Evolutionary conservation across 371 early-diverging fungal genomes (phyloP), one percentile per base, ranked within the genome.

Genomic region (Gilbertella persicaria): DNA sequence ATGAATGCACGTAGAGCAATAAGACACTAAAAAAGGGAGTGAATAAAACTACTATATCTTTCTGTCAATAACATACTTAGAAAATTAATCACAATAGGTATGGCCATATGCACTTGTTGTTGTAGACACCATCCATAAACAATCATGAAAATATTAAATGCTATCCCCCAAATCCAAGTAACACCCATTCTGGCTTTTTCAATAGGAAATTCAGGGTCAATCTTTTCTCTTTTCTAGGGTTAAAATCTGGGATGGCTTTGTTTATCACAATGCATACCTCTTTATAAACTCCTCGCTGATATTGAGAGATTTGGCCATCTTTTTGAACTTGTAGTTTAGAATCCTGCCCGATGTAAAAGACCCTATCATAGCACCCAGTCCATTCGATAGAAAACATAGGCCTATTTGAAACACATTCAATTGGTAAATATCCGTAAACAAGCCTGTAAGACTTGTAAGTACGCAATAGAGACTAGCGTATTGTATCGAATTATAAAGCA

Each of bases 41-140:
- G n/a, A n/a, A n/a, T n/a, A n/a, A n/a, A n/a, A n/a, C n/a, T n/a
- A n/a, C n/a, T n/a, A n/a, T n/a, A n/a, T n/a, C n/a, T n/a, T n/a
- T n/a, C n/a, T n/a, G n/a, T n/a, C n/a, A n/a, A n/a, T n/a, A n/a
- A 46, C 63, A 58, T 70, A 75, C 75, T 44, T 14, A 67, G 19
- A 46, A 67, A 64, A n/a, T 68, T 66, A 6, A 75, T 38, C 1
- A 47, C 24, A 9, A 75, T 53, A 4, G 67, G 46, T 14, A 63
- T 50, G 5, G 66, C 62, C 5, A 75, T 26, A 30, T 58, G 70
- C 9, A 62, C 56, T 28, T 60, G 60, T 13, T 55, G 26, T 16
- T 57, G 53, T 1, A 73, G 44, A 26, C 58, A 50, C 73, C 71
- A 73, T 2, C 78, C 78, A 44, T 77, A 77, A 0, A 51, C 46